Evolutionary conservation across 129 eudicot genomes (phyloP).

Genomic region (Flaveria sonorensis): DNA sequence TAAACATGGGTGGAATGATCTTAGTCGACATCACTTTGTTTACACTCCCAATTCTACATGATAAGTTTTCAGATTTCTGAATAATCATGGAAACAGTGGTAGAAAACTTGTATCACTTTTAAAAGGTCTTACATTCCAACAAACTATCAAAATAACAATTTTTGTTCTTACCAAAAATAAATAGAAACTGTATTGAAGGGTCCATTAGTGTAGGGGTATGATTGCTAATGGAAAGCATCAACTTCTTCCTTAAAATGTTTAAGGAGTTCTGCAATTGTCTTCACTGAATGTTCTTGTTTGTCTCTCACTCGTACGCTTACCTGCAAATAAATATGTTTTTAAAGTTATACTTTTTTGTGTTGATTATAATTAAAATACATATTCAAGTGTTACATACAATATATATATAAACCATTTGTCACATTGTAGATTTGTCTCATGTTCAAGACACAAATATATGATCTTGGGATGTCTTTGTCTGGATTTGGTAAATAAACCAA

Average conservation of each 20-base stretch:
- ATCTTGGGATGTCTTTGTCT: too few species aligned
- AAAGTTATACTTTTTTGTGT: neutral
- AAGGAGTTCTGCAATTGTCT: slow-evolving; percentile 58
- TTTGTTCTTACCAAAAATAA: neutral
- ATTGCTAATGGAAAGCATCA: slow-evolving; percentile 59
- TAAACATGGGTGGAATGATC: too few species aligned
- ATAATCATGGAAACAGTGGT: neutral
- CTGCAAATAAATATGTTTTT: slow-evolving; percentile 37
- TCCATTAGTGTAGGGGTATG: neutral
- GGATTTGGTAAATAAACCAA: too few species aligned
- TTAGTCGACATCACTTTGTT: too few species aligned
- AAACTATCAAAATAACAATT: neutral
- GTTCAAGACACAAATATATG: too few species aligned
- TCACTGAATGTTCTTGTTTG: slow-evolving; percentile 44
- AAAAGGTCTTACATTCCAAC: slow-evolving; percentile 6
- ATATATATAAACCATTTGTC: too few species aligned
- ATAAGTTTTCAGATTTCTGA: neutral
- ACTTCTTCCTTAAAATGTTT: slow-evolving; percentile 61
- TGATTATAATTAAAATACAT: neutral
- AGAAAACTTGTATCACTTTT: slow-evolving; percentile 3
- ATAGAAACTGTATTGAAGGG: neutral
- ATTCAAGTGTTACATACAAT: too few species aligned
- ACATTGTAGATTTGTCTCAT: too few species aligned
- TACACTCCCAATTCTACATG: neutral
- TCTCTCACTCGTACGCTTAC: slow-evolving; percentile 88